These are phyloP conservation scores for Talaromyces amestolkiae DNA, from an alignment of 2,329 filamentous ascomycete species.

Conservation along the genomic window DNA sequence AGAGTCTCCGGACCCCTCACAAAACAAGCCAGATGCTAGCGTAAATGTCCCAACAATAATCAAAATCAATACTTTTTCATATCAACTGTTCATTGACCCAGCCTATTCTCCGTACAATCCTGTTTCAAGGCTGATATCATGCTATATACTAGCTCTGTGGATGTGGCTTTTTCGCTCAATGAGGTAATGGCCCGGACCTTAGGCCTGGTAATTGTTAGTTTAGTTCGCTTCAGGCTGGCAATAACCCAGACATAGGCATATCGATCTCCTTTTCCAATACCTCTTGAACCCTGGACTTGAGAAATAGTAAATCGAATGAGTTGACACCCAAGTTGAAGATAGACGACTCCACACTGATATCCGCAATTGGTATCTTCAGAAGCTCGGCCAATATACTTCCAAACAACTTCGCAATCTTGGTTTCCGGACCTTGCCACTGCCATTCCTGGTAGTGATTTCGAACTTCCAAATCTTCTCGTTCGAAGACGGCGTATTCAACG, in stretches of 20 bases:
- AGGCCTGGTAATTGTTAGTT: not conserved
- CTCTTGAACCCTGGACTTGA: conserved; percentile 3
- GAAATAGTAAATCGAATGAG: conserved; percentile 32
- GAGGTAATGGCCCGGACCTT: conserved; percentile 24
- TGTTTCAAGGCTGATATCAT: conserved; percentile 18
- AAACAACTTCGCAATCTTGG: conserved; percentile 24
- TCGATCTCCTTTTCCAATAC: not conserved
- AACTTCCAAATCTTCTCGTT: not conserved
- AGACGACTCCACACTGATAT: conserved; percentile 22
- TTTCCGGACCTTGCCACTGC: not conserved
- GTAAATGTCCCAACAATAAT: conserved; percentile 34
- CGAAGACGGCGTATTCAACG: not conserved
- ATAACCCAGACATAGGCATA: not conserved
- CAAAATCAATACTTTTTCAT: conserved; percentile 24
- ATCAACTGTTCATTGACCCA: conserved; percentile 33
- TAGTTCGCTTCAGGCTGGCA: not conserved
- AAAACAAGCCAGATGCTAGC: conserved; percentile 23
- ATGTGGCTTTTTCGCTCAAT: conserved; percentile 10
- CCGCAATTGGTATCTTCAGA: conserved; percentile 11
- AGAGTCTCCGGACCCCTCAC: not conserved
- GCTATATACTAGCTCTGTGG: conserved; percentile 22
- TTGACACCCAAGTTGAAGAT: conserved; percentile 36
- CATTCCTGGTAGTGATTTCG: conserved; percentile 9
- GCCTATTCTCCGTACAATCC: conserved; percentile 21
- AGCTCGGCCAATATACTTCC: conserved; percentile 41